These are phyloP conservation scores for Talaromyces sp. DNA, from an alignment of 2,329 filamentous ascomycete genomes.

Conservation along the genomic window DNA sequence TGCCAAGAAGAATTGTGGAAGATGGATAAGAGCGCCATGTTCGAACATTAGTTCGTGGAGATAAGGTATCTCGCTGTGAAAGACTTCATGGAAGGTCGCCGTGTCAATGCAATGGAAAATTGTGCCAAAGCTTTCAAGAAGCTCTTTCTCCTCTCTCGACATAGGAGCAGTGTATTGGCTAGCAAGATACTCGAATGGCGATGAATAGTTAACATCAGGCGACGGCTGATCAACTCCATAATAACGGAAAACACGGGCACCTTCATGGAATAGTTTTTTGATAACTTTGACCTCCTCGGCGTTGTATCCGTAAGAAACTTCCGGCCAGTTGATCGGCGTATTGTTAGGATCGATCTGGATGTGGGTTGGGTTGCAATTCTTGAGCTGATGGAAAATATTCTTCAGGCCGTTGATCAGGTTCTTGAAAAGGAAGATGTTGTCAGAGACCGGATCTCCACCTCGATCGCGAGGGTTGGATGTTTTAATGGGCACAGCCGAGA, in stretches of 20 bases:
- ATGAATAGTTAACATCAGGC: constrained; percentile 67
- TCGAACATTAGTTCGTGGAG: constrained; percentile 98
- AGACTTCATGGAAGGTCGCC: constrained; percentile 97
- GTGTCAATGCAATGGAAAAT: constrained; percentile 98
- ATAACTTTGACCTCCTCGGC: constrained; percentile 96
- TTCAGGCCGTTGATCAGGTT: constrained; percentile 94
- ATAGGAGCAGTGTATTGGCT: constrained; percentile 94
- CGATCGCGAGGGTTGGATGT: constrained; percentile 86
- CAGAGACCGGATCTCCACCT: constrained; percentile 81
- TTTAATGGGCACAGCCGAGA: constrained; percentile 92
- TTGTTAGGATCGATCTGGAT: constrained; percentile 68
- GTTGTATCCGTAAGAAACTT: constrained; percentile 93
- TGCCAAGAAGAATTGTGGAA: constrained; percentile 97
- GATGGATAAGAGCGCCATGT: constrained; percentile 86
- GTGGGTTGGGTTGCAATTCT: constrained; percentile 72
- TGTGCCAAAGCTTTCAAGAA: constrained; percentile 94
- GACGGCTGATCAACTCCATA: constrained; percentile 82
- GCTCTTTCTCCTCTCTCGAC: constrained; percentile 92
- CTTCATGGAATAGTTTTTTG: constrained; percentile 94
- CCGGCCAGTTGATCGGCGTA: constrained; percentile 85
- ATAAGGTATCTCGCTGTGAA: constrained; percentile 92
- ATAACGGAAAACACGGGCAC: constrained; percentile 92
- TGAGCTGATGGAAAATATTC: constrained; percentile 91
- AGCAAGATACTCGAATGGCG: constrained; percentile 85
- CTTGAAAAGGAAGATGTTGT: constrained; percentile 98